Evolutionary conservation across 2,329 filamentous ascomycete genomes (phyloP).

Genomic region (Colletotrichum cereale): DNA sequence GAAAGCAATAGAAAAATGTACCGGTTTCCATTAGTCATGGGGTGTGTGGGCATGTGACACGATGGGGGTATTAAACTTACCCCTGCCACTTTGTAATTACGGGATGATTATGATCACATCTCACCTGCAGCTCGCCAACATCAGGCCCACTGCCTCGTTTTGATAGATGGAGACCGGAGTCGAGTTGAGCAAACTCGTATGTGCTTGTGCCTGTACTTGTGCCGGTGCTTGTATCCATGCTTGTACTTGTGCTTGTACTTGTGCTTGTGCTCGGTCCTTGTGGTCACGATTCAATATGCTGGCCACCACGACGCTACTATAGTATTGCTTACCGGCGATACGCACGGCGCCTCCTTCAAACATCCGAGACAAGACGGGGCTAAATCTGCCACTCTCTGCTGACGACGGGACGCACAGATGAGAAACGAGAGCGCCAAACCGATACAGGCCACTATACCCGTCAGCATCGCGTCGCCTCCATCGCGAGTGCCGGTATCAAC

Average conservation of each 20-base stretch:
- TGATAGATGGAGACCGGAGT: not conserved
- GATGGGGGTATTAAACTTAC: no score
- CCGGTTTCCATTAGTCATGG: no score
- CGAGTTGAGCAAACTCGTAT: no score
- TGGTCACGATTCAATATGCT: constrained; percentile 32
- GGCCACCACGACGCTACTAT: constrained; percentile 10
- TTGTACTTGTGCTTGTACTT: not conserved
- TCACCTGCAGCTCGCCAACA: constrained; percentile 34
- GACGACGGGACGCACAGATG: constrained; percentile 19
- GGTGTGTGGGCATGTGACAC: no score
- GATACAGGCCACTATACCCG: constrained; percentile 20
- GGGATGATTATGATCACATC: constrained; percentile 11
- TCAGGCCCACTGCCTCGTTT: constrained; percentile 3
- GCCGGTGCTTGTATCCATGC: not conserved
- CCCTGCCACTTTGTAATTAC: no score
- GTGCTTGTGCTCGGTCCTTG: constrained; percentile 22
- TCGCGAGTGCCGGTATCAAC: not conserved
- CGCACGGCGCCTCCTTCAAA: constrained; percentile 15
- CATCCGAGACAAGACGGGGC: constrained; percentile 29
- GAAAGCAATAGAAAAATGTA: no score
- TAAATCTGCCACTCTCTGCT: constrained; percentile 16
- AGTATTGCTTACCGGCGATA: not conserved
- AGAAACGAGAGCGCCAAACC: constrained; percentile 1
- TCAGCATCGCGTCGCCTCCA: not conserved
- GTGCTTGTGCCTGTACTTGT: not conserved